Conservation (phyloP, 345 rosid genomes). For the Trapa incisa region DNA sequence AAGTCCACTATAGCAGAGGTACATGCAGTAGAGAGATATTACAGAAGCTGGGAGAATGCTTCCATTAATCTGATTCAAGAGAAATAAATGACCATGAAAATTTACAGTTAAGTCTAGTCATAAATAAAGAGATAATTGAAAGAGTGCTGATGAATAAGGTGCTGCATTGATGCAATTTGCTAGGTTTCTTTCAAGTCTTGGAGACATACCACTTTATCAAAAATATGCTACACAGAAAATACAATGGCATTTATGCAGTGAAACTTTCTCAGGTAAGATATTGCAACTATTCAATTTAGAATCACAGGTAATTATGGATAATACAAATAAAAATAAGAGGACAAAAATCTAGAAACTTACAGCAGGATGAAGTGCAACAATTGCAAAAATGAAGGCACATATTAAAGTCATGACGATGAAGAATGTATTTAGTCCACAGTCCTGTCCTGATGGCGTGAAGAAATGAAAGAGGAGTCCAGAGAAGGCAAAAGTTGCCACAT, state of each 20-base stretch:
- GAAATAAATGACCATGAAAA: constrained; percentile 3
- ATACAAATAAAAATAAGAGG: neutral
- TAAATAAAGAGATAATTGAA: neutral
- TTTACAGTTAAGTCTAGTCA: neutral
- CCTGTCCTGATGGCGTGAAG: constrained; percentile 95
- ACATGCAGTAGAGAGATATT: constrained; percentile 82
- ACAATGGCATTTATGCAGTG: neutral
- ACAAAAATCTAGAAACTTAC: constrained; percentile 35
- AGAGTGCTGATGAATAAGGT: neutral
- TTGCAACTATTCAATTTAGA: neutral
- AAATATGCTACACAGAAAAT: neutral
- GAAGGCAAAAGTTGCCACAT: constrained; percentile 67
- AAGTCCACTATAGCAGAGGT: constrained; percentile 93
- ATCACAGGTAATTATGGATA: neutral
- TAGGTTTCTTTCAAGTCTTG: neutral
- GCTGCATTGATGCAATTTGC: neutral
- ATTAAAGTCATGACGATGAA: constrained; percentile 68
- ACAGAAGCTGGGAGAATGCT: constrained; percentile 96
- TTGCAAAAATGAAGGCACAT: constrained; percentile 51
- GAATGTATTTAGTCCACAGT: constrained; percentile 91
- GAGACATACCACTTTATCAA: neutral
- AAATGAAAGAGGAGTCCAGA: constrained; percentile 95
- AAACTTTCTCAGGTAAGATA: neutral
- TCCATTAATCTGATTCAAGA: constrained; percentile 56
- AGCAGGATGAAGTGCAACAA: constrained; percentile 80